Evolutionary conservation across 2,329 filamentous ascomycete genomes (phyloP), one percentile per base, ranked within the genome.

Genomic region (Colletotrichum sublineola): DNA sequence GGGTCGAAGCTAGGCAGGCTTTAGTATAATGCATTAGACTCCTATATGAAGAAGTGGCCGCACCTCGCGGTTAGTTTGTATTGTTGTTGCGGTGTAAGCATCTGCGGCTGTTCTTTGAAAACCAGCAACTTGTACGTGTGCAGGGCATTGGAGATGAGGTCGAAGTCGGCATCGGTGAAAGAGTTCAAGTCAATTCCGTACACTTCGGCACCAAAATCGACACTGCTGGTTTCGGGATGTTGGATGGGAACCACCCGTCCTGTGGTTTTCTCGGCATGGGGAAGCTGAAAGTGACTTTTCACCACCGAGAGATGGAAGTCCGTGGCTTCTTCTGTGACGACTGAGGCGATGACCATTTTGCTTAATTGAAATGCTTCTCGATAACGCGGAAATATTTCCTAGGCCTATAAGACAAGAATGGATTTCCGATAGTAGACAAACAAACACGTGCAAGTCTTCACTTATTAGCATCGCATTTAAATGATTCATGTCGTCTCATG

Each of bases 71-170:
- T 82, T 29, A 82, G 74, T 18, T 75, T 74, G 70, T 82, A 85
- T 60, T 85, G 83, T 74, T 84, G 84, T 38, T 78, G 77, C 2
- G 84, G 83, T 9, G 75, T 74, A 0, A 86, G 78, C 53, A 82
- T 74, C 52, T 82, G 77, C 81, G 67, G 81, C 70, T 86, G 84
- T 42, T 80, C 80, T 74, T 82, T 84, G 58, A 85, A 81, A 29
- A 85, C 78, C 11, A 85, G 77, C 2, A 85, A 77, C 75, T 85
- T 84, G 75, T 85, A 81, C n/a, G 75, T 82, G 81, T 83, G 84
- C 69, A 84, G 84, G 11, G 82, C 80, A 15, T 84, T 80, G 44
- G 78, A 78, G 24, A 85, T 77, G 8, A 77, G 77, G 31, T 79
- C 74, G 44, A 85, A 79, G 60, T 84, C 80, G 46, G 77, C 77